Percentiles rank a stretch among this genome's conserved stretches.
Conservation (phyloP, 305 asterid genomes). For the Rubia peregrina region DNA sequence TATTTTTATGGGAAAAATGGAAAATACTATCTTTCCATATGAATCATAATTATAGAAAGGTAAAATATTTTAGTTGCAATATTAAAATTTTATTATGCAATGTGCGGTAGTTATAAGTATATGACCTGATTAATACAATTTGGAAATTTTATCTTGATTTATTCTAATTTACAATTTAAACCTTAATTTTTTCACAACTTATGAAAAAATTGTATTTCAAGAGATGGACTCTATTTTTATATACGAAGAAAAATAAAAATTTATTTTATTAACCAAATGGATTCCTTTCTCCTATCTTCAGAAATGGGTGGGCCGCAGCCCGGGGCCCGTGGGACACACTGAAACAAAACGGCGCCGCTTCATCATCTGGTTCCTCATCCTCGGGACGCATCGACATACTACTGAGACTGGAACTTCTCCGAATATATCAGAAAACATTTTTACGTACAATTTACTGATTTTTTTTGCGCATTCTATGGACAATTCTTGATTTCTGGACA, state of each 20-base stretch:
- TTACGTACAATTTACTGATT: neutral
- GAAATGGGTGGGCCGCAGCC: constrained; percentile 9
- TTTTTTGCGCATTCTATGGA: neutral
- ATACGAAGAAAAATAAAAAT: neutral
- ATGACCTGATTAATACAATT: no score
- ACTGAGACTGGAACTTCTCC: constrained; percentile 18
- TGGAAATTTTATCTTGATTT: no score
- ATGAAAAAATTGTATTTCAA: no score
- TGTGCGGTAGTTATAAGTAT: no score
- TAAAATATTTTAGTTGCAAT: no score
- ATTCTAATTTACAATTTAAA: no score
- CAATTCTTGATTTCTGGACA: neutral
- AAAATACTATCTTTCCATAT: no score
- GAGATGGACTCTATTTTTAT: no score
- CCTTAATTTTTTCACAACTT: no score
- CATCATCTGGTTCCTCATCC: neutral
- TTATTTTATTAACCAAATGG: neutral
- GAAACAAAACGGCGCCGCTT: constrained; percentile 14
- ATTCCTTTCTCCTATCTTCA: neutral
- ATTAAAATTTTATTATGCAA: no score
- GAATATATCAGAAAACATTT: neutral
- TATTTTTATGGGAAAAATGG: no score
- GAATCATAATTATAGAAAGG: no score
- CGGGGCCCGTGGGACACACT: constrained; percentile 6
- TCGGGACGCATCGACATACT: neutral